These are phyloP conservation scores for Neonectria magnoliae DNA, from an alignment of 2,329 filamentous ascomycete species.

Conservation along the genomic window DNA sequence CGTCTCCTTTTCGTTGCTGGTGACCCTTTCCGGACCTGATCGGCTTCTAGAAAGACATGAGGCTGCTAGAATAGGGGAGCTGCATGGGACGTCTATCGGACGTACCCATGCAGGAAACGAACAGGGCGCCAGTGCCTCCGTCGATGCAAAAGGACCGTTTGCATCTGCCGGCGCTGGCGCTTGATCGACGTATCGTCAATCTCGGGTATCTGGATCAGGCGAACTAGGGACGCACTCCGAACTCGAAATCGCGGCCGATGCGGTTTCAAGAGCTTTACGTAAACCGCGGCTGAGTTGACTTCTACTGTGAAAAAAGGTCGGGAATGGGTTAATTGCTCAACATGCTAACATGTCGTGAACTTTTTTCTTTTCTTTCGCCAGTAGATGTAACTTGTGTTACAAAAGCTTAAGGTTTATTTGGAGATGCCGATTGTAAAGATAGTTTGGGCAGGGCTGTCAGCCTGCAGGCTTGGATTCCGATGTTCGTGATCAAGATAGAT, in stretches of 20 bases:
- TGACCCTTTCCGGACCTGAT: constrained; percentile 13
- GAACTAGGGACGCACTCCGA: constrained; percentile 26
- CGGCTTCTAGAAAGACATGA: constrained; percentile 37
- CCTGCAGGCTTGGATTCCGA: constrained; percentile 17
- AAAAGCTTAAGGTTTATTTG: not conserved
- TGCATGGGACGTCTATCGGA: constrained; percentile 27
- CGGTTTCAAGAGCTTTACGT: constrained; percentile 18
- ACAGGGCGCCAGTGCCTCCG: constrained; percentile 21
- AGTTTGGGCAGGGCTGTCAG: constrained; percentile 19
- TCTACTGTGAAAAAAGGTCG: not conserved
- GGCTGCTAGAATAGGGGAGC: constrained; percentile 27
- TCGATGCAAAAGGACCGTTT: constrained; percentile 15
- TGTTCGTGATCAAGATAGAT: constrained; percentile 20
- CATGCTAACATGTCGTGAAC: not conserved
- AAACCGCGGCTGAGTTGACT: constrained; percentile 14
- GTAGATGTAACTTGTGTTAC: not conserved
- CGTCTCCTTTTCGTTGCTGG: constrained; percentile 28
- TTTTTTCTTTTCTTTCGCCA: not conserved
- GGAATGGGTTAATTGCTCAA: not conserved
- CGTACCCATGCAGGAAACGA: constrained; percentile 30
- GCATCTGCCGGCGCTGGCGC: constrained; percentile 32
- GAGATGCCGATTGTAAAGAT: constrained; percentile 5
- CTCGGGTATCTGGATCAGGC: constrained; percentile 42
- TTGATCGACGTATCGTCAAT: constrained; percentile 44
- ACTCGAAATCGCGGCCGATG: constrained; percentile 18